These are phyloP conservation scores for Chytriomyces confervae DNA, from an alignment of 192 early-diverging fungal species.

Conservation along the genomic window DNA sequence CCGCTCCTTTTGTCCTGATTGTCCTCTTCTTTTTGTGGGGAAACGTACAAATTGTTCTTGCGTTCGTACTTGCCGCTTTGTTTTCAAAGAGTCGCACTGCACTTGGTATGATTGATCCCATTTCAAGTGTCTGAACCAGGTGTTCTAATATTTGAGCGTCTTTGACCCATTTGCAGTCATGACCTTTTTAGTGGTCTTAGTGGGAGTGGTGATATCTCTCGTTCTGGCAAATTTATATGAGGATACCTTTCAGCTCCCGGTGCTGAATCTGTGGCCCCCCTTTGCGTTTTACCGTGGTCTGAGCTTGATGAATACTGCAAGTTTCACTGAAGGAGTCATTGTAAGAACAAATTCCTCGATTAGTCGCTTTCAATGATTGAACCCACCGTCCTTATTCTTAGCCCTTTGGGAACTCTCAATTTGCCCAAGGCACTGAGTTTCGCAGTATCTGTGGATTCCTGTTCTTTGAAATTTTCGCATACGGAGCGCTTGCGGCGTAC, in stretches of 20 bases:
- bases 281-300: constrained; percentile 78
- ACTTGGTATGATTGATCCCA: constrained; percentile 20
- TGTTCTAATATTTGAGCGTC: constrained; percentile 35
- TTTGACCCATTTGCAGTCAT: constrained; percentile 65
- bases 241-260: constrained; percentile 44
- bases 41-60: constrained; percentile 63
- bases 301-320: constrained; percentile 56
- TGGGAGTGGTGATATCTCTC: constrained; percentile 64
- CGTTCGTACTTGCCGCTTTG: constrained; percentile 66
- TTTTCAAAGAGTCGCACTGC: constrained; percentile 68
- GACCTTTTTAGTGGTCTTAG: constrained; percentile 69
- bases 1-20: constrained; percentile 55
- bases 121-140: neutral
- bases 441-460: constrained; percentile 57
- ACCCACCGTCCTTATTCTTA: neutral
- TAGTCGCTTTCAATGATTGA: constrained; percentile 12
- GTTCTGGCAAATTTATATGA: constrained; percentile 54
- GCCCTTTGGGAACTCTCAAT: constrained; percentile 59
- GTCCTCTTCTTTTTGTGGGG: constrained; percentile 73
- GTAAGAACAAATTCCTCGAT: constrained; percentile 16
- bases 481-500: constrained; percentile 47
- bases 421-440: constrained; percentile 63
- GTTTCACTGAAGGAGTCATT: constrained; percentile 39
- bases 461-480: constrained; percentile 53
- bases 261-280: constrained; percentile 75